These are phyloP conservation scores for Nelumbo lutea DNA, from an alignment of 164 flowering plant genomes.

Conservation along the genomic window DNA sequence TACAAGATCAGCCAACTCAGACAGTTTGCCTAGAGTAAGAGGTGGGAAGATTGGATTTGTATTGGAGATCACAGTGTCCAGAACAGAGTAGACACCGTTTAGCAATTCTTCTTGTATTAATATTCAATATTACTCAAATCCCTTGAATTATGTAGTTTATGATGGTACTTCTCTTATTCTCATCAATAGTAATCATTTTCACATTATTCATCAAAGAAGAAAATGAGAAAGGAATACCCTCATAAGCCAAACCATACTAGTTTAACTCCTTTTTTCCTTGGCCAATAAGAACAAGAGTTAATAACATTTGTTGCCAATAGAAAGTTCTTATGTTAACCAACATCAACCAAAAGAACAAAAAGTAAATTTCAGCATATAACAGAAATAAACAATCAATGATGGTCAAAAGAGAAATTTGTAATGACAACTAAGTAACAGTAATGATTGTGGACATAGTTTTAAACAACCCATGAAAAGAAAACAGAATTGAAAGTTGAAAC, in stretches of 20 bases:
- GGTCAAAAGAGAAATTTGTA: background rate
- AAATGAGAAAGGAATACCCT: background rate
- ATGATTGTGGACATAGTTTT: background rate
- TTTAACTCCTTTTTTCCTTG: background rate
- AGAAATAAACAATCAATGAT: background rate
- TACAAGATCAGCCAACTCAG: too few relatives aligned
- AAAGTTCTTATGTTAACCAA: too few relatives aligned
- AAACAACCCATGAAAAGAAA: background rate
- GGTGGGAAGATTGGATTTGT: too few relatives aligned
- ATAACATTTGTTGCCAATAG: too few relatives aligned
- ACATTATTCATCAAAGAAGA: background rate
- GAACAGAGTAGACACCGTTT: too few relatives aligned
- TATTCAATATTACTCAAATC: too few relatives aligned
- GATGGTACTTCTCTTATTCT: too few relatives aligned
- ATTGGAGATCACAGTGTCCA: too few relatives aligned
- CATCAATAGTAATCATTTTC: background rate
- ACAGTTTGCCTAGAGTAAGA: too few relatives aligned
- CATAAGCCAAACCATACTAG: background rate
- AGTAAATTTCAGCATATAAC: background rate
- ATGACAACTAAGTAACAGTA: too few relatives aligned
- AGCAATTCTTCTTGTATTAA: too few relatives aligned
- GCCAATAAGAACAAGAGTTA: background rate
- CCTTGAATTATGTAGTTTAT: too few relatives aligned
- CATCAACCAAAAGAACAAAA: background rate
- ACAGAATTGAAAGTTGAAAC: background rate